Evolutionary conservation across 495 filamentous ascomycete genomes (phyloP), one percentile per base, ranked within the genome.

Genomic region (Monascus purpureus): DNA sequence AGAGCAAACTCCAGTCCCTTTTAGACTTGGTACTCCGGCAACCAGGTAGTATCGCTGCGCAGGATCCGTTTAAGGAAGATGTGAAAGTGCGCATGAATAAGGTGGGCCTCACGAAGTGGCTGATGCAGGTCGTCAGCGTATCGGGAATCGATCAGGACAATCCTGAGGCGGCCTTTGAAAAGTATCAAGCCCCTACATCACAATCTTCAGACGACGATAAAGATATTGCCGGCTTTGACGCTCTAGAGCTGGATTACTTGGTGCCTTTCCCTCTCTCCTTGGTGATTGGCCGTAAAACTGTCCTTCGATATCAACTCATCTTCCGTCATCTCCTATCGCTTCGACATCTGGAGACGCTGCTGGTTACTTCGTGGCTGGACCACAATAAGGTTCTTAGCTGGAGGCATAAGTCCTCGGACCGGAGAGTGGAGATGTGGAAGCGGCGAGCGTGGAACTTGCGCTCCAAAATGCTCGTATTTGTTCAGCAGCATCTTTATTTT

Each of bases 71-170:
- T 65, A 96, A 95, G 49, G 90, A 97, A 52, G 86, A 96, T 46
- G 83, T 97, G 40, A 93, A 92, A 50, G 81, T 97, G 6, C 75
- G 81, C 39, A 94, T 96, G 84, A 95, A 94, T 54, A 85, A 94
- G 42, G 73, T 88, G 32, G 78, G 81, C 12, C 71, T 97, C 17
- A 90, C 82, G 4, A 88, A 87, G 43, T 87, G 83, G 67, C 63
- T 97, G 30, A 93, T 94, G 74, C 75, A 86, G 13, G 85, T 97
- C 17, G 88, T 97, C 35, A 95, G 80, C 46, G 90, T 95, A 36
- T 85, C 80, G 1, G 90, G 90, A 13, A 80, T 96, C 34, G 86
- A 93, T 40, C 79, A 92, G 43, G 92, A 93, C 32, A 64, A 70
- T 13, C 52, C 57, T 2, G 74, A 83, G 41, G 70, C 73, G 3